Percentiles rank a stretch among this genome's conserved stretches.
Conservation (phyloP, 441 rosid species). For the Sinapis alba region DNA sequence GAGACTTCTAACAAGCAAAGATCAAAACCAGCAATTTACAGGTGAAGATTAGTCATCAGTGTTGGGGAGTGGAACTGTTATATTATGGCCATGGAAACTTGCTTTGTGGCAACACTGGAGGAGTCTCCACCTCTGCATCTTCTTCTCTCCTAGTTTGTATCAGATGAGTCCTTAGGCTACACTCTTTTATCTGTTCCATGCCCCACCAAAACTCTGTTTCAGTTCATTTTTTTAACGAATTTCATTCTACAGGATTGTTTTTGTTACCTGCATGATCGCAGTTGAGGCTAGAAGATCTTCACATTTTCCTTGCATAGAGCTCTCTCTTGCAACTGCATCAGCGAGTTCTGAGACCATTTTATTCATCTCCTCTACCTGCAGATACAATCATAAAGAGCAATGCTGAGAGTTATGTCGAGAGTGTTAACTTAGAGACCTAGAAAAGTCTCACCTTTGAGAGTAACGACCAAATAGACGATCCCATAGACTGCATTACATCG, state of each 20-base stretch:
- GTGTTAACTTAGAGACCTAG: neutral
- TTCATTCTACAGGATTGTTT: neutral
- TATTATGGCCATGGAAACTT: constrained; percentile 44
- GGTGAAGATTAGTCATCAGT: constrained; percentile 29
- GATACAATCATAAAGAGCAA: constrained; percentile 18
- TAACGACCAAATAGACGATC: constrained; percentile 71
- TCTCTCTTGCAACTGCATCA: constrained; percentile 56
- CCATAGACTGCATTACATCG: constrained; percentile 89
- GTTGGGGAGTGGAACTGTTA: constrained; percentile 36
- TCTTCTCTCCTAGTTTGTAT: constrained; percentile 56
- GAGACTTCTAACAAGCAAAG: constrained; percentile 34
- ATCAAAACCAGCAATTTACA: constrained; percentile 39
- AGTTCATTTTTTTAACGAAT: neutral
- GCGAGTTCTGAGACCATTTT: constrained; percentile 72
- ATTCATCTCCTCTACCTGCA: constrained; percentile 73
- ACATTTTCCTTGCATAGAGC: constrained; percentile 63
- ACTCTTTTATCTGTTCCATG: constrained; percentile 62
- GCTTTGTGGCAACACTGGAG: constrained; percentile 33
- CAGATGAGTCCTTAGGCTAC: constrained; percentile 70
- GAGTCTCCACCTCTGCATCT: constrained; percentile 4
- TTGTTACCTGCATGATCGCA: constrained; percentile 69
- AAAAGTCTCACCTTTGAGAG: constrained; percentile 63
- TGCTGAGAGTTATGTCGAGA: constrained; percentile 20
- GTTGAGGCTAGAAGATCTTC: constrained; percentile 68
- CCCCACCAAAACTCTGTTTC: constrained; percentile 13